Percentiles rank a stretch among this genome's conserved stretches.
Evolutionary conservation across 345 rosid genomes (phyloP).

Genomic region (Erysimum cheiranthoides): DNA sequence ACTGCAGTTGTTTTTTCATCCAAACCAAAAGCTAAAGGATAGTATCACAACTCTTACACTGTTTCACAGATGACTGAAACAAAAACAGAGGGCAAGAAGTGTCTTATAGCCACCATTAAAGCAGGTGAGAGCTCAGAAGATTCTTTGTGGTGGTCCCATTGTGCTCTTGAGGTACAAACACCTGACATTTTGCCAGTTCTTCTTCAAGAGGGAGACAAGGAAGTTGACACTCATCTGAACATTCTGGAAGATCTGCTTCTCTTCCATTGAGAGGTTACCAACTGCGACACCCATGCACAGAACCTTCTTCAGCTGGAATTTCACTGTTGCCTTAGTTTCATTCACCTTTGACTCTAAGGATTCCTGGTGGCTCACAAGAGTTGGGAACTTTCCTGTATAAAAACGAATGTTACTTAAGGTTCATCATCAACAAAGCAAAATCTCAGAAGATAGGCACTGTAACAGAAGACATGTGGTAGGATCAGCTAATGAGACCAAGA

Average conservation of each 20-base stretch:
- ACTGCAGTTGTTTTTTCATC: background rate
- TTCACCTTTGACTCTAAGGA: conserved; percentile 64
- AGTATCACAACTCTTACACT: conserved; percentile 19
- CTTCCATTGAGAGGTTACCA: conserved; percentile 65
- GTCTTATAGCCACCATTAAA: conserved; percentile 13
- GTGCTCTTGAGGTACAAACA: conserved; percentile 64
- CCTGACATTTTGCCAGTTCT: conserved; percentile 75
- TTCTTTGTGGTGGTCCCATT: conserved; percentile 58
- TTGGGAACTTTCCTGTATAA: conserved; percentile 65
- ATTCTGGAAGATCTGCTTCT: conserved; percentile 71
- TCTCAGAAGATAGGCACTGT: background rate
- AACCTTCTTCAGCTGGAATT: conserved; percentile 69
- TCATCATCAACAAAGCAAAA: background rate
- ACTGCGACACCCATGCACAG: conserved; percentile 76
- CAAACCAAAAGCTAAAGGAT: background rate
- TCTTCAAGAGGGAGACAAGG: conserved; percentile 67
- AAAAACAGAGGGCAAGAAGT: background rate
- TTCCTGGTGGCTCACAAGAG: conserved; percentile 66
- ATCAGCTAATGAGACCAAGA: background rate
- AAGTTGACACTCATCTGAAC: conserved; percentile 69
- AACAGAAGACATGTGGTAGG: background rate
- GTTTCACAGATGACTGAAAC: conserved; percentile 3
- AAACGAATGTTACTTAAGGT: background rate
- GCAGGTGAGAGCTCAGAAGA: conserved; percentile 46
- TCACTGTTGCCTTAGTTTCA: conserved; percentile 65